Percentiles rank a stretch among this genome's conserved stretches.
These are phyloP conservation scores for Lichtheimia ramosa DNA, from an alignment of 371 early-diverging fungal species.

Conservation along the genomic window DNA sequence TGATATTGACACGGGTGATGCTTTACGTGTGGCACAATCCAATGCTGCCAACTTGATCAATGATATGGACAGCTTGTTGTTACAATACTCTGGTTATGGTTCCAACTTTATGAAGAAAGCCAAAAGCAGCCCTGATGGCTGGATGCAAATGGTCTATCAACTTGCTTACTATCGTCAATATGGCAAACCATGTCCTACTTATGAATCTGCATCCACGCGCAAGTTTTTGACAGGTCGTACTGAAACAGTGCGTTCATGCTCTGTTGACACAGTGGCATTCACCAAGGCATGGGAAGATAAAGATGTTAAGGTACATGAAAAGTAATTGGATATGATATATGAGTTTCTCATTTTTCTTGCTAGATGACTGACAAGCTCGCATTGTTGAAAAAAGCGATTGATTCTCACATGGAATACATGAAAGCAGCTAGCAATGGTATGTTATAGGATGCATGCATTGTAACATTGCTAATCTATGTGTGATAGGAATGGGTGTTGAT, in stretches of 20 bases:
- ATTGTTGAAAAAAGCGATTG: conserved; percentile 62
- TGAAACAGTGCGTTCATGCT: conserved; percentile 79
- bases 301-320: conserved; percentile 31
- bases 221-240: conserved; percentile 83
- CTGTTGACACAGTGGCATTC: conserved; percentile 66
- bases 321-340: background rate
- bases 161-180: conserved; percentile 80
- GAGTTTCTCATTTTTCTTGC: background rate
- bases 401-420: conserved; percentile 68
- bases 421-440: conserved; percentile 62
- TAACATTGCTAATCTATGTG: conserved; percentile 32
- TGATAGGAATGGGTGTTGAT: conserved; percentile 80
- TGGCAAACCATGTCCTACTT: conserved; percentile 68
- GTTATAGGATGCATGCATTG: conserved; percentile 38
- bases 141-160: conserved; percentile 87
- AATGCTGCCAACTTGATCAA: conserved; percentile 65
- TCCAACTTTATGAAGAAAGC: conserved; percentile 80
- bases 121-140: conserved; percentile 79
- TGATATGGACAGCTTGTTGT: conserved; percentile 69
- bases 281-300: conserved; percentile 68
- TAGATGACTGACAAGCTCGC: conserved; percentile 59
- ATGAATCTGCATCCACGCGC: conserved; percentile 86
- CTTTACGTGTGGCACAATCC: conserved; percentile 59
- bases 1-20: conserved; percentile 15
- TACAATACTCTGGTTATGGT: conserved; percentile 77